Evolutionary conservation across 2,329 filamentous ascomycete species (phyloP).

Genomic region (Fusarium compactum): DNA sequence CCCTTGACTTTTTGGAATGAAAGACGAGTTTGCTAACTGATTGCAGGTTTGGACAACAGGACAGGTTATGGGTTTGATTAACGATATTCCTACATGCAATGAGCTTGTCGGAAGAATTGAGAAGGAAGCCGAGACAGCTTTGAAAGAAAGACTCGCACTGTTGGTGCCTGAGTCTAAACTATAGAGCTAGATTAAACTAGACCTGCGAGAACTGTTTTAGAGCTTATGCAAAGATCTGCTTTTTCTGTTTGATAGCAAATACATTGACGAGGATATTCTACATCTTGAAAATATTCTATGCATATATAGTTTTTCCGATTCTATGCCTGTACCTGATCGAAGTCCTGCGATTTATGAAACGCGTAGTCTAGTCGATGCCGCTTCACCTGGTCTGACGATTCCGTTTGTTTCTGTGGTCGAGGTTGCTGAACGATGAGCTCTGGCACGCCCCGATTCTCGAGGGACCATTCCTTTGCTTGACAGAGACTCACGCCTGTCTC

Average conservation of each 20-base stretch:
- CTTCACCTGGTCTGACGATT: constrained; percentile 18
- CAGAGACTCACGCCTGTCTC: constrained; percentile 51
- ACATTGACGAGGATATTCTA: constrained; percentile 9
- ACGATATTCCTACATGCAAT: constrained; percentile 83
- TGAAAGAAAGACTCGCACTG: constrained; percentile 70
- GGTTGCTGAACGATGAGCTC: constrained; percentile 40
- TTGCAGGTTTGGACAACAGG: constrained; percentile 93
- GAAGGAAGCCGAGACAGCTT: constrained; percentile 76
- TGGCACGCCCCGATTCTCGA: constrained; percentile 42
- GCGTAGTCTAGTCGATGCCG: constrained; percentile 40
- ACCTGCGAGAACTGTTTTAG: constrained; percentile 16
- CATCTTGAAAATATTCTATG: constrained; percentile 9
- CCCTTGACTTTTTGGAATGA: not conserved
- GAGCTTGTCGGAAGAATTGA: constrained; percentile 79
- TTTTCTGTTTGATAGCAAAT: constrained; percentile 4
- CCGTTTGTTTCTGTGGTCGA: constrained; percentile 6
- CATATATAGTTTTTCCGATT: constrained; percentile 3
- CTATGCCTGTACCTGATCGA: constrained; percentile 15
- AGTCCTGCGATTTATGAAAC: constrained; percentile 39
- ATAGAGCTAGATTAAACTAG: constrained; percentile 51
- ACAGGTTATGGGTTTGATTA: constrained; percentile 90
- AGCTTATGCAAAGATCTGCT: constrained; percentile 10
- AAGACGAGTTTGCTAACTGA: constrained; percentile 21
- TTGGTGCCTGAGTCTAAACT: constrained; percentile 70
- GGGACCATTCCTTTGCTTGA: constrained; percentile 36